Conservation (phyloP, 2,329 filamentous ascomycete genomes). For the Pseudogymnoascus sp. region DNA sequence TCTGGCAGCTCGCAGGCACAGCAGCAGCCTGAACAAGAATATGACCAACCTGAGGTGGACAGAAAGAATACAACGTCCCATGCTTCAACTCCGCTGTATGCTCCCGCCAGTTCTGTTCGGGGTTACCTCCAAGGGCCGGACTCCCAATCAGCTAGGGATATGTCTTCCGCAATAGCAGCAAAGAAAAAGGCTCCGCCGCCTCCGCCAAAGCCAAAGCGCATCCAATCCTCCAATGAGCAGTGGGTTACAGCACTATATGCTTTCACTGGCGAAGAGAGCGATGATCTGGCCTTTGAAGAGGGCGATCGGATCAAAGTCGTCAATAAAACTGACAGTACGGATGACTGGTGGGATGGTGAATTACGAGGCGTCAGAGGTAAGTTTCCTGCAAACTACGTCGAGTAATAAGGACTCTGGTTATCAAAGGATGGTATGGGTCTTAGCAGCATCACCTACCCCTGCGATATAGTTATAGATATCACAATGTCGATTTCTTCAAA, state of each 20-base stretch:
- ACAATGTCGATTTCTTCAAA: neutral
- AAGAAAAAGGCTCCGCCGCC: conserved; percentile 74
- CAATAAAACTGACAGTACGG: conserved; percentile 68
- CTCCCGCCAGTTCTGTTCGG: conserved; percentile 22
- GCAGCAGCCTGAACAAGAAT: neutral
- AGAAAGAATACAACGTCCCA: neutral
- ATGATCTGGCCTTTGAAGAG: conserved; percentile 66
- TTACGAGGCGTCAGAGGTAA: conserved; percentile 56
- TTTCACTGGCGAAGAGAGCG: conserved; percentile 59
- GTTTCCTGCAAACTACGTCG: conserved; percentile 71
- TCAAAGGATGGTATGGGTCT: neutral
- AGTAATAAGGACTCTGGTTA: neutral
- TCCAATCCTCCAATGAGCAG: conserved; percentile 37
- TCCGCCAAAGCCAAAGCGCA: conserved; percentile 55
- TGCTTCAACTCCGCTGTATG: conserved; percentile 15
- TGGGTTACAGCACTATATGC: conserved; percentile 67
- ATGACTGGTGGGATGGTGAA: conserved; percentile 87
- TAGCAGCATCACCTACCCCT: neutral
- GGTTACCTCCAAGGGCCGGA: conserved; percentile 25
- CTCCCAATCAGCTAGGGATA: neutral
- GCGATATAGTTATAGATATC: neutral
- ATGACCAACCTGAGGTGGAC: neutral
- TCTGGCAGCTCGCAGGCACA: neutral
- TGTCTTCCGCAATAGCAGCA: conserved; percentile 24
- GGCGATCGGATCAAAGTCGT: conserved; percentile 70